A percentile compares a stretch with the other conserved stretches of the same genome.
These are phyloP conservation scores for Apophysomyces variabilis DNA, from an alignment of 371 early-diverging fungal genomes.

Conservation along the genomic window DNA sequence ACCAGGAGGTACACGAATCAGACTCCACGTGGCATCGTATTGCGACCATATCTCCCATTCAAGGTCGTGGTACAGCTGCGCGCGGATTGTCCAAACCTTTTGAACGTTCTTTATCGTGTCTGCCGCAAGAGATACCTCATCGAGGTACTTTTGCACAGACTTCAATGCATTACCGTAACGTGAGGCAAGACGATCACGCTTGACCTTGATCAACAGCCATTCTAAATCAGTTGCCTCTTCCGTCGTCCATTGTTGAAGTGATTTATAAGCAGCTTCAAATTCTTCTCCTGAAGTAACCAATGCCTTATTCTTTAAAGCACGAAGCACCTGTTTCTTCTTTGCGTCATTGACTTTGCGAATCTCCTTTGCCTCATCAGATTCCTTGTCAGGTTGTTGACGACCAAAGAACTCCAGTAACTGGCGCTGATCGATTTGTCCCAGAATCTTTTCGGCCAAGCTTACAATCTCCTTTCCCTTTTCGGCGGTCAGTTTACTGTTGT, in stretches of 20 bases:
- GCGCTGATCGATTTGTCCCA: constrained; percentile 55
- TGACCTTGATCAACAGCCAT: constrained; percentile 57
- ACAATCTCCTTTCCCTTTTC: constrained; percentile 54
- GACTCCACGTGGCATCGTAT: constrained; percentile 59
- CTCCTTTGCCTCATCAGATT: constrained; percentile 59
- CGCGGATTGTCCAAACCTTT: constrained; percentile 44
- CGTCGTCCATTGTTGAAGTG: constrained; percentile 52
- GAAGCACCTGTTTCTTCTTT: constrained; percentile 67
- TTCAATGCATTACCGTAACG: constrained; percentile 69
- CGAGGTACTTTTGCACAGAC: constrained; percentile 65
- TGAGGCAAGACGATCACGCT: constrained; percentile 55
- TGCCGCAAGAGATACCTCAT: constrained; percentile 45
- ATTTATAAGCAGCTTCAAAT: constrained; percentile 41
- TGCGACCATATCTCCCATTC: constrained; percentile 60
- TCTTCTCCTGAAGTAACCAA: constrained; percentile 52
- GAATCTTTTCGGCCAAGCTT: constrained; percentile 57
- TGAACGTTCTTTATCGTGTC: constrained; percentile 49
- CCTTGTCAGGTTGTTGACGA: constrained; percentile 58
- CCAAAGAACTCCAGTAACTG: constrained; percentile 74
- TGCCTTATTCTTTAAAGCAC: constrained; percentile 66
- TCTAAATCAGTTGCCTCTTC: constrained; percentile 54
- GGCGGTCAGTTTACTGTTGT: constrained; percentile 39
- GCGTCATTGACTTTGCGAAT: constrained; percentile 71
- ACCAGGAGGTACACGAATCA: constrained; percentile 54
- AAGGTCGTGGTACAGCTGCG: constrained; percentile 49